phyloP scores from a whole-genome alignment of 2,329 filamentous ascomycete genomes.

The Harringtonia aguacate region DNA sequence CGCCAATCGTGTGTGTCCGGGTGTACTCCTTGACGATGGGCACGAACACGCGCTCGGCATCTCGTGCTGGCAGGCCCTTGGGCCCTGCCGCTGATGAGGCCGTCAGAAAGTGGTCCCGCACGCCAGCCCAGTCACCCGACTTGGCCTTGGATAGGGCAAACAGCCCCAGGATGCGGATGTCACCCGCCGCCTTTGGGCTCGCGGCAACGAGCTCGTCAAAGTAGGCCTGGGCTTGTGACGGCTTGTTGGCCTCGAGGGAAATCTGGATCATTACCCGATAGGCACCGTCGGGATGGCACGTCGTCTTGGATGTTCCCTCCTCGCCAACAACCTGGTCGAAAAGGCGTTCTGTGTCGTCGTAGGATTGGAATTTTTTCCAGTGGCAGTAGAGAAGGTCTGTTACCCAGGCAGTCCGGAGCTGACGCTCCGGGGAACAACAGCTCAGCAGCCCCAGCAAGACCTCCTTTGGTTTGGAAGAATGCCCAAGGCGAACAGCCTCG shows the following conservation, averaged over 20 bases:
- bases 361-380: slow-evolving; percentile 20
- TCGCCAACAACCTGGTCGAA: slow-evolving; percentile 11
- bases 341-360: slow-evolving; percentile 15
- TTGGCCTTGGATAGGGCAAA: slow-evolving; percentile 26
- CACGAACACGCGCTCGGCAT: slow-evolving; percentile 22
- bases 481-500: slow-evolving; percentile 18
- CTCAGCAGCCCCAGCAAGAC: slow-evolving; percentile 19
- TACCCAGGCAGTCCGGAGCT: slow-evolving; percentile 24
- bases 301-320: slow-evolving; percentile 15
- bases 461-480: slow-evolving; percentile 16
- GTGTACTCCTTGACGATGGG: slow-evolving; percentile 28
- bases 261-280: slow-evolving; percentile 30
- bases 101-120: slow-evolving; percentile 21
- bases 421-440: slow-evolving; percentile 12
- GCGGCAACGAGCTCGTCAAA: slow-evolving; percentile 16
- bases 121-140: slow-evolving; percentile 28
- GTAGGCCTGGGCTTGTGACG: slow-evolving; percentile 19
- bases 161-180: slow-evolving; percentile 24
- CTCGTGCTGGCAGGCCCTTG: slow-evolving; percentile 8
- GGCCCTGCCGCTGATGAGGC: slow-evolving; percentile 7
- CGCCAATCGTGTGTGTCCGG: slow-evolving; percentile 24
- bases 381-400: slow-evolving; percentile 24
- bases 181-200: slow-evolving; percentile 16
- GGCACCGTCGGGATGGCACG: slow-evolving; percentile 18
- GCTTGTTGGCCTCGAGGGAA: slow-evolving; percentile 23